Conservation (phyloP, 2,329 filamentous ascomycete genomes). For the Westerdykella sp. region DNA sequence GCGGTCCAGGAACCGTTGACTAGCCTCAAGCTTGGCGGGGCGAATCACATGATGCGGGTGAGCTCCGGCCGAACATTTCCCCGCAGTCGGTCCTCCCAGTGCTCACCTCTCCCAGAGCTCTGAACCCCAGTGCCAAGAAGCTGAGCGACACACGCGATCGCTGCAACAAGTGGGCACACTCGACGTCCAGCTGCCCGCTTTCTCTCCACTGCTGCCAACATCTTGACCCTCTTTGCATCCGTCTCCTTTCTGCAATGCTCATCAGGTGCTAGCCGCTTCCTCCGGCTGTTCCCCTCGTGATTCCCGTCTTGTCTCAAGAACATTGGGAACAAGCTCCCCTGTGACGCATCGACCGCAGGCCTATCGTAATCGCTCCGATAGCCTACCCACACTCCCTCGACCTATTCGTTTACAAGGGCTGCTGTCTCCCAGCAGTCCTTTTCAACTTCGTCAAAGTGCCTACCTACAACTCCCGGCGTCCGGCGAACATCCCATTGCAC, state of each 20-base stretch:
- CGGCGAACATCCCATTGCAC: slow-evolving; percentile 84
- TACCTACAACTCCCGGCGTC: slow-evolving; percentile 59
- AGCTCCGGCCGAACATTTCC: no score
- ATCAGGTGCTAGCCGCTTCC: neutral
- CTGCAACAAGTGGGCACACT: no score
- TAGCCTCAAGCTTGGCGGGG: no score
- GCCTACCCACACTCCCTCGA: slow-evolving; percentile 3
- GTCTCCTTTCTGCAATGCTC: neutral
- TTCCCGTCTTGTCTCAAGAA: neutral
- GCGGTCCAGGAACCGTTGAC: no score
- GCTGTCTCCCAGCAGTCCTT: slow-evolving; percentile 59
- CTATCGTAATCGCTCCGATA: no score
- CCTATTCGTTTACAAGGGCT: slow-evolving; percentile 18
- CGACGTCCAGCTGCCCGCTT: neutral
- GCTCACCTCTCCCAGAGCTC: no score
- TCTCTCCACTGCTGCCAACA: neutral
- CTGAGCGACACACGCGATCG: no score
- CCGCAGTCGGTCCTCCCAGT: no score
- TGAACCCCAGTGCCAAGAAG: no score
- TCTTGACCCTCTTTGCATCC: neutral
- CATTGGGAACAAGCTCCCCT: neutral
- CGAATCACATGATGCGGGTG: no score
- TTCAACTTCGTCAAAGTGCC: slow-evolving; percentile 71
- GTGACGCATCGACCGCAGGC: neutral
- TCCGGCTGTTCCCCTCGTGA: neutral